Conservation (phyloP, 441 rosid genomes). For the Pelargonium cotyledonis region DNA sequence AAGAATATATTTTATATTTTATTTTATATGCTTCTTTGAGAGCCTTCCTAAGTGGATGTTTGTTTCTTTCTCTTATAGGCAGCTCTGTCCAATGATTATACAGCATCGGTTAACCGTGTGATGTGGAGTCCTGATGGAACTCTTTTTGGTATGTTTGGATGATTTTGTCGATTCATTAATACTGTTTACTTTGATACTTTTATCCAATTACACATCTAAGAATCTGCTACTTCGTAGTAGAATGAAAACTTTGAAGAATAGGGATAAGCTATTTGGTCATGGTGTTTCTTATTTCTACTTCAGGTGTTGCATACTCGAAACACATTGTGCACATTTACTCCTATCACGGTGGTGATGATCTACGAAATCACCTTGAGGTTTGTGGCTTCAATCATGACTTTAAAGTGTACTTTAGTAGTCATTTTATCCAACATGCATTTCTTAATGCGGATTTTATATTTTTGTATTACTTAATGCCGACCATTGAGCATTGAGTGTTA, state of each 20-base stretch:
- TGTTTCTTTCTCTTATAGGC: conserved; percentile 30
- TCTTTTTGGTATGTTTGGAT: conserved; percentile 50
- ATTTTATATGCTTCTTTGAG: conserved; percentile 10
- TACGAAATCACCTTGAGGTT: conserved; percentile 73
- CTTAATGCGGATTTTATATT: too few species aligned
- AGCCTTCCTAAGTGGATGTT: not conserved
- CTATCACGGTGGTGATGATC: conserved; percentile 56
- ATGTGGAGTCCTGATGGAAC: conserved; percentile 87
- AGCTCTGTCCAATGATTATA: conserved; percentile 47
- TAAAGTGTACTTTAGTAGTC: conserved; percentile 3
- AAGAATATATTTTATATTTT: too few species aligned
- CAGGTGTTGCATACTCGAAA: conserved; percentile 87
- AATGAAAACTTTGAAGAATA: not conserved
- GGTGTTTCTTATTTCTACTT: conserved; percentile 15
- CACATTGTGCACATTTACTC: conserved; percentile 72
- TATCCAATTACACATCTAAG: conserved; percentile 2
- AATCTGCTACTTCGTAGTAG: conserved; percentile 1
- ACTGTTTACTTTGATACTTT: not conserved
- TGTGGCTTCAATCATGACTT: conserved; percentile 20
- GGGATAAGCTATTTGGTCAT: too few species aligned
- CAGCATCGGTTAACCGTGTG: conserved; percentile 70
- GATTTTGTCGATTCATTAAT: not conserved
- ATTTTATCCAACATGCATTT: too few species aligned
- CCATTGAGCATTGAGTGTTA: not conserved
- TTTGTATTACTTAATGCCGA: too few species aligned